A percentile compares a stretch with the other conserved stretches of the same genome.
These are phyloP conservation scores for Epichloe festucae DNA, from an alignment of 2,329 filamentous ascomycete species.

Conservation along the genomic window DNA sequence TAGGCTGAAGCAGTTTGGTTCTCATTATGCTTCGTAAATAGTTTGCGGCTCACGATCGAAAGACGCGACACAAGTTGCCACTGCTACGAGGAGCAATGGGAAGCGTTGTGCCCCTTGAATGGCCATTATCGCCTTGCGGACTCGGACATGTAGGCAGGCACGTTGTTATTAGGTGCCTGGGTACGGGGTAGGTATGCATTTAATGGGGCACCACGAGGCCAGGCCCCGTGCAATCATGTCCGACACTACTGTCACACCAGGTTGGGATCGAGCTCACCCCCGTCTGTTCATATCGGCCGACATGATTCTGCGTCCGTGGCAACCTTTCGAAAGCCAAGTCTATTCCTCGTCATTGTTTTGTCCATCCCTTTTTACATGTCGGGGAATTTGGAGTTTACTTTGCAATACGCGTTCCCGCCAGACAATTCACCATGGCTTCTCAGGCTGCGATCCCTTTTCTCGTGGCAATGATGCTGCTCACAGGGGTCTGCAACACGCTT, in stretches of 20 bases:
- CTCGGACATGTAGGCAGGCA: too few relatives aligned
- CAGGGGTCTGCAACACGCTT: constrained; percentile 91
- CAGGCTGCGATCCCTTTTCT: constrained; percentile 67
- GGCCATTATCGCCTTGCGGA: too few relatives aligned
- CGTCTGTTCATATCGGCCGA: neutral
- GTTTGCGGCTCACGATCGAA: too few relatives aligned
- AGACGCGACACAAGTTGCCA: too few relatives aligned
- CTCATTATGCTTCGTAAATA: too few relatives aligned
- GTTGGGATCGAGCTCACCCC: neutral
- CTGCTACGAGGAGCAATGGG: too few relatives aligned
- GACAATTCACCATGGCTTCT: constrained; percentile 45
- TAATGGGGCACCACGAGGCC: neutral
- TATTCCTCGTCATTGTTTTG: neutral
- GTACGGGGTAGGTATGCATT: too few relatives aligned
- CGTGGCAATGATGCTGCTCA: constrained; percentile 92
- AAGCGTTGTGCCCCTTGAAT: too few relatives aligned
- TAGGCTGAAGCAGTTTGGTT: too few relatives aligned
- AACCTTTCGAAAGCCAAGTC: neutral
- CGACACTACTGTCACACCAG: neutral
- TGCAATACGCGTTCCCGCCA: neutral
- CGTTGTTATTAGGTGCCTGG: too few relatives aligned
- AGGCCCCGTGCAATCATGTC: neutral
- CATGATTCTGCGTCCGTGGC: neutral
- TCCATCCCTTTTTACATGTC: neutral
- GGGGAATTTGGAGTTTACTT: neutral